Base-by-base conservation (phyloP, 2,329 filamentous ascomycete species). In the Fusarium sp. region DNA sequence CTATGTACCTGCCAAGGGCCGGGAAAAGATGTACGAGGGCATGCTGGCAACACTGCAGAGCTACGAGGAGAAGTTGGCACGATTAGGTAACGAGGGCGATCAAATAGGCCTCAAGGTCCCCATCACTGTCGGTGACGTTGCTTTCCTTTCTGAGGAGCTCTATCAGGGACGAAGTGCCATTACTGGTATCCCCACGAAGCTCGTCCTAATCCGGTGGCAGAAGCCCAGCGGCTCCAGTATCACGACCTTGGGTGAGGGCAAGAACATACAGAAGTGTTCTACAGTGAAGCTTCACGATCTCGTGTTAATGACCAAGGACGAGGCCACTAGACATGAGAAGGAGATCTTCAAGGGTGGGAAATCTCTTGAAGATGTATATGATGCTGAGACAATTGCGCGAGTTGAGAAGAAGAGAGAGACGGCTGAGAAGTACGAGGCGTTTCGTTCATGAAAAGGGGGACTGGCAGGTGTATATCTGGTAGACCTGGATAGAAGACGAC, bases 301-400 rank as follows among this genome's bases (percentile, higher is more conserved):
- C 69, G 95, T 98, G 0, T 93, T 93, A 77, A 94, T 98, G 94
- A 98, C 95, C 2, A 97, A 95, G 81, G 95, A 98, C 70, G 95
- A 98, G 82, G 94, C 93, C 7, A 84, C 87, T 22, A 87, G 89
- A 66, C 96, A 99, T 82, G 94, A 97, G 80, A 93, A 91, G 81
- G 87, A 94, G 79, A 87, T 98, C 3, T 85, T 98, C 50, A 91
- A 90, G 77, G 93, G 90, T 0, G 88, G 87, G 3, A 93, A 91
- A 83, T 83, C 80, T 14, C 85, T 90, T 0, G 92, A 93, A 73
- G 92, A 96, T 3, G 72, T 98, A 32, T 99, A 98, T 79, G 90
- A 92, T 77, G 79, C 82, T 22, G 89, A 90, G 36, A 90, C 92
- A 1, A 84, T 97, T 56, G 86, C 89, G 63, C 85, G 87, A 66